These are phyloP conservation scores for Lichenothelia convexa DNA, from an alignment of 495 filamentous ascomycete species.

Conservation along the genomic window DNA sequence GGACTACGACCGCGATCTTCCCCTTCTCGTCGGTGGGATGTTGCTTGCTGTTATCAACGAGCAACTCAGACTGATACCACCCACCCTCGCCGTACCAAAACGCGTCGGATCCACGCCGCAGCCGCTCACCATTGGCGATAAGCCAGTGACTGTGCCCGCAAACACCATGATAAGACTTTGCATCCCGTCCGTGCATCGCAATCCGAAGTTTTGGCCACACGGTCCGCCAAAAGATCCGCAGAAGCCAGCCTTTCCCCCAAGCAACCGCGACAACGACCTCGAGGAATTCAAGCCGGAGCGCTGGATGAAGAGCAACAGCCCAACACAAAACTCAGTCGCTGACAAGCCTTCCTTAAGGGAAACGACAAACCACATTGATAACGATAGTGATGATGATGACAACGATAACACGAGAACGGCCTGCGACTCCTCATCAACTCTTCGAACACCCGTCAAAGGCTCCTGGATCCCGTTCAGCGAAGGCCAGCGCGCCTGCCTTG, in stretches of 20 bases:
- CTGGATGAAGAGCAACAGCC: slow-evolving; percentile 36
- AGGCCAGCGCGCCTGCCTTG: slow-evolving; percentile 49
- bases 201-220: slow-evolving; percentile 36
- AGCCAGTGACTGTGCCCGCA: slow-evolving; percentile 30
- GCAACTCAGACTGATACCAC: slow-evolving; percentile 44
- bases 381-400: slow-evolving; percentile 31
- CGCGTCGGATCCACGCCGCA: slow-evolving; percentile 30
- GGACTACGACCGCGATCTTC: slow-evolving; percentile 42
- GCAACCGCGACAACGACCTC: too few relatives aligned
- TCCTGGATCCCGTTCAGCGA: slow-evolving; percentile 61
- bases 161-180: slow-evolving; percentile 28
- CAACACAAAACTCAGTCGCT: slow-evolving; percentile 24
- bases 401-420: slow-evolving; percentile 37
- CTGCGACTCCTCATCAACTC: slow-evolving; percentile 31
- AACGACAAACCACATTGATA: slow-evolving; percentile 21
- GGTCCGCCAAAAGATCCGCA: neutral
- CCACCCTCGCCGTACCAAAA: slow-evolving; percentile 40
- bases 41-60: slow-evolving; percentile 51
- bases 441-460: slow-evolving; percentile 40
- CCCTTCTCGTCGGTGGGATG: slow-evolving; percentile 37
- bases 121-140: slow-evolving; percentile 30
- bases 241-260: slow-evolving; percentile 7
- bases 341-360: too few relatives aligned
- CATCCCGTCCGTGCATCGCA: slow-evolving; percentile 32
- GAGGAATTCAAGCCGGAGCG: slow-evolving; percentile 33